Base-by-base conservation (phyloP, 2,329 filamentous ascomycete species). In the Cytospora piceae region DNA sequence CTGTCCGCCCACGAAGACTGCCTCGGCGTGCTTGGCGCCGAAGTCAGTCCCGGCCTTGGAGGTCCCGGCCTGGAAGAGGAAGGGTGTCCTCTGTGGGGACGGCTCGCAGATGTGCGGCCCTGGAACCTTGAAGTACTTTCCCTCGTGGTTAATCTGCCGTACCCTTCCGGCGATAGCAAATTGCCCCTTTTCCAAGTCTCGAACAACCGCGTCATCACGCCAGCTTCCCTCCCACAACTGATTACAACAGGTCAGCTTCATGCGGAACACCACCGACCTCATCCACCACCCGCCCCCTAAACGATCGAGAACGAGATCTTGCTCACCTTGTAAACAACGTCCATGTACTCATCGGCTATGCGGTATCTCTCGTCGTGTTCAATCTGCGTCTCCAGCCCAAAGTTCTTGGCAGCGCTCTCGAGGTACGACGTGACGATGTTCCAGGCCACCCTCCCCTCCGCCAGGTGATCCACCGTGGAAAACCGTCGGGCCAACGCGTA, bases 191-290 rank as follows among this genome's bases (percentile, higher is more conserved):
- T 59, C n/a, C 0, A 20, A 22, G 39, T 59, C 57, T 7, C 39
- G 22, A 17, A 59, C 57, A 17, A 15, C n/a, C 7, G 57, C 57
- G 39, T 59, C 39, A 17, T 59, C 27, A 15, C n/a, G n/a, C 57
- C 57, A 59, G 37, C 37, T 27, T 15, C 49, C 49, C 14, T 52
- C 49, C 49, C 49, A 52, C 49, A 52, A 12, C 49, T 27, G 27
- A 12, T 24, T 27, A 24, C 49, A 20, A 17, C 39, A 20, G 20
- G 17, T 42, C 17, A 42, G 39, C 39, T 17, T 20, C 39, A 20
- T 2, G 39, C 39, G 39, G 15, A 42, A 42, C 39, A 42, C 39
- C 15, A 84, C 87, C 34, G 92, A 3, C 27, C 27, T 29, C 27
- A 3, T 5, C 27, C 27, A 3, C 5, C 27, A 3, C 27, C 27